phyloP scores from a whole-genome alignment of 352 stramenopile species.

The Phytophthora litchii region DNA sequence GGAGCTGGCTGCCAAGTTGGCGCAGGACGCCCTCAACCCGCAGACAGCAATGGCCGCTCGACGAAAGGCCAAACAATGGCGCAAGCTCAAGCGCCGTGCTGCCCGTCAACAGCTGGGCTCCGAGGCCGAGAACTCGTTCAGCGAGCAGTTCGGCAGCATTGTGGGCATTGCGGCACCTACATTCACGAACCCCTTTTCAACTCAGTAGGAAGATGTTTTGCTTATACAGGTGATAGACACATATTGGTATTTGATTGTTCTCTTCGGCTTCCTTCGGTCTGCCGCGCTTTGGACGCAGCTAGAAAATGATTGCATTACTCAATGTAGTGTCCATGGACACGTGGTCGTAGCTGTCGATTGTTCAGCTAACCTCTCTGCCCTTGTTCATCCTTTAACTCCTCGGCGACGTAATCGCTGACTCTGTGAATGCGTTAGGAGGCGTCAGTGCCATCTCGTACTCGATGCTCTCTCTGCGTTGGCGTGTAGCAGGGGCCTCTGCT shows the following conservation, averaged over 20 bases:
- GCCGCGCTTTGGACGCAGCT: conserved; percentile 10
- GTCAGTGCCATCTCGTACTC: conserved; percentile 45
- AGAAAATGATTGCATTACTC: conserved; percentile 34
- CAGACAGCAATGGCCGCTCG: conserved; percentile 57
- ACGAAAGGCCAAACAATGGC: conserved; percentile 75
- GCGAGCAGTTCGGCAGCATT: conserved; percentile 59
- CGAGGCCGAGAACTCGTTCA: conserved; percentile 59
- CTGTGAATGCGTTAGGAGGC: conserved; percentile 23
- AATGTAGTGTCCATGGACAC: conserved; percentile 32
- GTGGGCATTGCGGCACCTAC: conserved; percentile 40
- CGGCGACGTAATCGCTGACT: conserved; percentile 28
- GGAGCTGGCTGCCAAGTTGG: conserved; percentile 58
- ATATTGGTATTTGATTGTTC: conserved; percentile 41
- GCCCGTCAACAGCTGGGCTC: conserved; percentile 62
- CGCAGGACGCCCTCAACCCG: conserved; percentile 62
- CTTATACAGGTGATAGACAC: conserved; percentile 22
- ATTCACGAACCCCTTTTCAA: conserved; percentile 22
- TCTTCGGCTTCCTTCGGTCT: conserved; percentile 35
- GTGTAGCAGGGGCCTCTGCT: conserved; percentile 4
- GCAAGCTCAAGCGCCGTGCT: conserved; percentile 78
- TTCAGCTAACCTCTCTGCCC: conserved; percentile 8
- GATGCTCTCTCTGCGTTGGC: conserved; percentile 26
- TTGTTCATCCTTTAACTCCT: conserved; percentile 23
- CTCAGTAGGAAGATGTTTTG: conserved; percentile 25
- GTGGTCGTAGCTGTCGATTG: conserved; percentile 22